Conservation (phyloP, 1,139 yeast species). For the Suhomyces atakaporum region DNA sequence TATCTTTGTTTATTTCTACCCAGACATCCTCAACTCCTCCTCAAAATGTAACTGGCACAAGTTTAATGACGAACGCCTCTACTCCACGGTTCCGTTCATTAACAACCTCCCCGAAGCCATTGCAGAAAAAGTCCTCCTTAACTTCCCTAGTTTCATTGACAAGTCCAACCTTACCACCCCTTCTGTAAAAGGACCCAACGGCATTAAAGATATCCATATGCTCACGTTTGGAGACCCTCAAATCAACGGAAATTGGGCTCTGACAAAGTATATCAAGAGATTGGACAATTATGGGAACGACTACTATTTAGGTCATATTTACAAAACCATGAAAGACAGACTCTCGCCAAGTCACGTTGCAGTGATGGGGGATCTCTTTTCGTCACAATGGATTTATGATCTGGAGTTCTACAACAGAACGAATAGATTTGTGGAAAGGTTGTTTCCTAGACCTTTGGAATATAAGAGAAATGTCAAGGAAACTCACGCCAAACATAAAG, state of each 20-base stretch:
- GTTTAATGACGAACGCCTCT: constrained; percentile 20
- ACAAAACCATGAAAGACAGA: constrained; percentile 59
- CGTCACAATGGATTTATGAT: constrained; percentile 95
- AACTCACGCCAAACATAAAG: constrained; percentile 46
- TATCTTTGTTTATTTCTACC: constrained; percentile 70
- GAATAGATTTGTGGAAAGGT: constrained; percentile 63
- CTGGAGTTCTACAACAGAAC: constrained; percentile 82
- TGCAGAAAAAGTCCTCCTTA: constrained; percentile 23
- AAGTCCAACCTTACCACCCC: constrained; percentile 7
- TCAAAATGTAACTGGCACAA: constrained; percentile 61
- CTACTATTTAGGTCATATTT: constrained; percentile 82
- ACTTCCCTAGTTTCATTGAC: constrained; percentile 32
- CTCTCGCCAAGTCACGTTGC: constrained; percentile 78
- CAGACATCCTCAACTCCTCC: constrained; percentile 54
- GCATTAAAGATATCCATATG: constrained; percentile 55
- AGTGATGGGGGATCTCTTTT: constrained; percentile 89
- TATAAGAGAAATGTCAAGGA: constrained; percentile 53
- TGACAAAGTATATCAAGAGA: constrained; percentile 70
- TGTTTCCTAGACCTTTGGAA: constrained; percentile 56
- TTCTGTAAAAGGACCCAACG: constrained; percentile 13
- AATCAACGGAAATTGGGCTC: constrained; percentile 80
- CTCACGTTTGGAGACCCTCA: constrained; percentile 95
- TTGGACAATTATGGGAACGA: constrained; percentile 90
- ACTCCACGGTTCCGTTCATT: constrained; percentile 18
- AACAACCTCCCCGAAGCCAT: constrained; percentile 22